Percentiles rank a stretch among this genome's conserved stretches.
These are phyloP conservation scores for Pythium dissotocum DNA, from an alignment of 352 stramenopile species.

Conservation along the genomic window DNA sequence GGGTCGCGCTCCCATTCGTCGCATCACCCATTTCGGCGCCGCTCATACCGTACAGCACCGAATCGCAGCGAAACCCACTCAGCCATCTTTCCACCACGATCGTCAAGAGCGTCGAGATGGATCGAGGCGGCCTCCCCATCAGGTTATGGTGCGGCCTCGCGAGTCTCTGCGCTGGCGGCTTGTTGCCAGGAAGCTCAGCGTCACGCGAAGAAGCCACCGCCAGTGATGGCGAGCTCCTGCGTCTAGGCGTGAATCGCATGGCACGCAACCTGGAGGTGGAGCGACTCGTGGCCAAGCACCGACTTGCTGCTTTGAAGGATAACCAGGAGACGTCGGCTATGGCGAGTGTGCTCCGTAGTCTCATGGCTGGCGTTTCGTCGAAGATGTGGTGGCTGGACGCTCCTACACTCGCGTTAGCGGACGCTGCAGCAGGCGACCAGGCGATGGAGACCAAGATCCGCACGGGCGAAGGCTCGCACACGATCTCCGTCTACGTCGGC, in stretches of 20 bases:
- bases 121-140: neutral
- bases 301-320: constrained; percentile 3
- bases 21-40: neutral
- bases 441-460: constrained; percentile 44
- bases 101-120: neutral
- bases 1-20: neutral
- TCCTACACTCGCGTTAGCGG: neutral
- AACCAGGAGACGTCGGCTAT: constrained; percentile 3
- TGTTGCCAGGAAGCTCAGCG: neutral
- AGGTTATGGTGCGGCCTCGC: neutral
- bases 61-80: neutral
- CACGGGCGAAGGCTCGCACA: constrained; percentile 67
- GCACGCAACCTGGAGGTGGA: constrained; percentile 15
- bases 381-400: constrained; percentile 1
- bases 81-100: neutral
- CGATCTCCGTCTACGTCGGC: constrained; percentile 62
- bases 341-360: constrained; percentile 9
- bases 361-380: neutral
- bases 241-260: constrained; percentile 43
- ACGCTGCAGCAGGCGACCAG: constrained; percentile 10
- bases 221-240: constrained; percentile 25
- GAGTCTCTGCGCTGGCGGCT: neutral
- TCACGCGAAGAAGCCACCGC: neutral
- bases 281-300: constrained; percentile 21
- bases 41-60: neutral